phyloP scores from a whole-genome alignment of 352 stramenopile genomes.

The Phytopythium aichiense region DNA sequence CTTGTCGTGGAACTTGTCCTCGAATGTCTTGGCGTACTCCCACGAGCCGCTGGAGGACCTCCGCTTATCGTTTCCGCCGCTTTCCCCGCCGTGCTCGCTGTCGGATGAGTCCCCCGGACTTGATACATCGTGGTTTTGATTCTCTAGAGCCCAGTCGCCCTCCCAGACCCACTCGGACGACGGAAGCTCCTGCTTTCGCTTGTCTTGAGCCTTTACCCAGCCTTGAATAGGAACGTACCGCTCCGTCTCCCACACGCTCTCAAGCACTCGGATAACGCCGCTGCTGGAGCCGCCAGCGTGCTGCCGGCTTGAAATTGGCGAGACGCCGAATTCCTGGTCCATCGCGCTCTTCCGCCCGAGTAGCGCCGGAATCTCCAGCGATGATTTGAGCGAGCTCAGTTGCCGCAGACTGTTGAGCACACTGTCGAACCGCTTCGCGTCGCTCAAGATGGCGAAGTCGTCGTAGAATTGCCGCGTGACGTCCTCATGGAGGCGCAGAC shows the following conservation, averaged over 20 bases:
- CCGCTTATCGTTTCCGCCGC: conserved; percentile 13
- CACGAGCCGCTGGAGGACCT: conserved; percentile 13
- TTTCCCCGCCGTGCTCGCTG: conserved; percentile 7
- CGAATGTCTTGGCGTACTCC: conserved; percentile 68
- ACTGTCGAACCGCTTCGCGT: conserved; percentile 35
- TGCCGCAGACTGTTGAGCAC: conserved; percentile 43
- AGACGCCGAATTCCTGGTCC: conserved; percentile 38
- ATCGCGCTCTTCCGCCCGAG: conserved; percentile 40
- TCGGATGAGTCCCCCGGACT: conserved; percentile 21
- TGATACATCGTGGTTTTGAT: conserved; percentile 13
- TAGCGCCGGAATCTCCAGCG: conserved; percentile 47
- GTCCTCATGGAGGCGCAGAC: conserved; percentile 35
- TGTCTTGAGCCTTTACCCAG: conserved; percentile 58
- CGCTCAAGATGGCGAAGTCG: conserved; percentile 37
- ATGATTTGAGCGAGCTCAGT: conserved; percentile 46
- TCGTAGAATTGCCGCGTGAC: conserved; percentile 59
- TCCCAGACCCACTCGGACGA: conserved; percentile 84
- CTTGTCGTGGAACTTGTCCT: conserved; percentile 70
- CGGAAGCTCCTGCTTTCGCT: conserved; percentile 52
- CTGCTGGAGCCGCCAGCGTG: conserved; percentile 8
- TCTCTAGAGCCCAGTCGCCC: conserved; percentile 62
- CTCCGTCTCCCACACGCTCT: conserved; percentile 71
- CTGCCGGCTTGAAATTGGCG: conserved; percentile 8
- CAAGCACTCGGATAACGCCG: conserved; percentile 43
- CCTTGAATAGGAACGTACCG: conserved; percentile 70